Evolutionary conservation across 129 eudicot species (phyloP), one percentile per base, ranked within the genome.

Genomic region (Helianthus tuberosus): DNA sequence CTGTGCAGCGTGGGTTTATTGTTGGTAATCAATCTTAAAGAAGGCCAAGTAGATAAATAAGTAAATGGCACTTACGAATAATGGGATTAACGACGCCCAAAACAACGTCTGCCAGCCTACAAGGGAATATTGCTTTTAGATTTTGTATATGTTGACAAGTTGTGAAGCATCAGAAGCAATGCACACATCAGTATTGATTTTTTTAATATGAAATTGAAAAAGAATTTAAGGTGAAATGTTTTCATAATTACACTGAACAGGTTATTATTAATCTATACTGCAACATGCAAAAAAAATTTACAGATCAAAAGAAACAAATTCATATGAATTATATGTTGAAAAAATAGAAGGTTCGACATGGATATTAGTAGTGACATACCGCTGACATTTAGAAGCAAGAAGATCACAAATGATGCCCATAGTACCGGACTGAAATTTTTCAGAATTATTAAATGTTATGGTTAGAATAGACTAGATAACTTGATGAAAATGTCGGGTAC

Each of bases 41-140:
- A 50, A 62, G 0, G 17, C 3, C 13, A 14, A 25, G 3, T 10
- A 1, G n/a, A 52, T 13, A 39, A 60, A 20, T 60, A 60, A 55
- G 17, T 53, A 57, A 77, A 72, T 11, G 12, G 7, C 29, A 72
- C 96, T 87, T 87, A 92, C 98, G 41, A 83, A 17, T 11, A 87
- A 65, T 41, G 98, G 98, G 83, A 95, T 73, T 75, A 89, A 65
- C 15, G 99, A 91, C 61, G 93, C 97, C 99, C 99, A 95, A 46
- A 89, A 87, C 54, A 95, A 74, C 8, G 95, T 89, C 16, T 74
- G 89, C 86, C 95, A 85, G 25, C 99, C 99, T 95, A 84, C 25
- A 83, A 36, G 36, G 55, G 32, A 32, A 54, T 43, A 13, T 0
- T 14, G 50, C 14, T 27, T 38, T 55, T 36, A 72, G 36, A 54